Evolutionary conservation across 2,329 filamentous ascomycete genomes (phyloP).

Genomic region (Paraphaeosphaeria sporulosa): DNA sequence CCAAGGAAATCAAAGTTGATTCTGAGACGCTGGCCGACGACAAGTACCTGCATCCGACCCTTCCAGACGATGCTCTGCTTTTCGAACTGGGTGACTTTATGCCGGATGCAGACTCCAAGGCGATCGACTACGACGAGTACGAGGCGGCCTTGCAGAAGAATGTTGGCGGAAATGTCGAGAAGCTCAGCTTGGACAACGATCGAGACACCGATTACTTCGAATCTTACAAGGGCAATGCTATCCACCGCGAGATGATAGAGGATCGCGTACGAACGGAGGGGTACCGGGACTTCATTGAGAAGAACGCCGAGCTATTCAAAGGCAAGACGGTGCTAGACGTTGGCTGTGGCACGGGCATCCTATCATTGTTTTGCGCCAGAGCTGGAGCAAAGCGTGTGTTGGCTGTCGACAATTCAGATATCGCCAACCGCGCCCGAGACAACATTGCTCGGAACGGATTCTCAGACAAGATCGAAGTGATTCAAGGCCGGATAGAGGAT

Average conservation of each 20-base stretch:
- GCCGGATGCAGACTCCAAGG: constrained; percentile 36
- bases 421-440: constrained; percentile 84
- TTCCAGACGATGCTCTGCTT: constrained; percentile 89
- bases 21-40: constrained; percentile 74
- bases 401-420: constrained; percentile 90
- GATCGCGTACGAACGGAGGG: constrained; percentile 87
- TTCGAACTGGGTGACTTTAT: constrained; percentile 83
- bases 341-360: constrained; percentile 81
- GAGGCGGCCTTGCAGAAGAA: constrained; percentile 53
- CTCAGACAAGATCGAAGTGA: constrained; percentile 75
- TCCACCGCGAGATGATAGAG: constrained; percentile 96
- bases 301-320: constrained; percentile 85
- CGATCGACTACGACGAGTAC: constrained; percentile 43
- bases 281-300: constrained; percentile 94
- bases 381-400: constrained; percentile 87
- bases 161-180: constrained; percentile 39
- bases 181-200: constrained; percentile 47
- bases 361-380: constrained; percentile 93
- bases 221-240: constrained; percentile 72
- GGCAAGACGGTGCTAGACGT: constrained; percentile 90
- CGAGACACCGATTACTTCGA: constrained; percentile 69
- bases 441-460: constrained; percentile 85
- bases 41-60: constrained; percentile 78
- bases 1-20: constrained; percentile 62
- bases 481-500: constrained; percentile 89